phyloP scores from a whole-genome alignment of 441 rosid genomes.

The Pelargonium cotyledonis region DNA sequence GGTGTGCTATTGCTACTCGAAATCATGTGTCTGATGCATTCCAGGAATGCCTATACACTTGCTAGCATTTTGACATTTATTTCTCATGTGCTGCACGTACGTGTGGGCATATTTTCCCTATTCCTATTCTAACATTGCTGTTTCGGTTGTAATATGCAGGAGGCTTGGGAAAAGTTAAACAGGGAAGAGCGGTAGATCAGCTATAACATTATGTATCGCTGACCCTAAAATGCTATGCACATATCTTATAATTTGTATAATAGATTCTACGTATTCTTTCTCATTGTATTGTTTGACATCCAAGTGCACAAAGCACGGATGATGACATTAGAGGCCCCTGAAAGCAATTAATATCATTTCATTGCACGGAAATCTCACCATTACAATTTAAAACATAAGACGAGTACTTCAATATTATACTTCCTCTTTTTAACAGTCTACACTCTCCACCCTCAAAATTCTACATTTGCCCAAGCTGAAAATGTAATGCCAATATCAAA shows the following conservation, averaged over 20 bases:
- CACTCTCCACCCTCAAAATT: not conserved
- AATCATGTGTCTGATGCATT: too few species aligned
- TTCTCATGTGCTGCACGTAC: not conserved
- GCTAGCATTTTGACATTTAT: not conserved
- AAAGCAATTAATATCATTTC: too few species aligned
- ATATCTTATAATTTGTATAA: not conserved
- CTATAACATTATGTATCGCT: not conserved
- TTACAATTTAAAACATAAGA: too few species aligned
- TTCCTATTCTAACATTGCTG: too few species aligned
- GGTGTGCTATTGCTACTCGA: conserved; percentile 30
- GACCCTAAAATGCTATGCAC: not conserved
- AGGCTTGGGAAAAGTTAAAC: conserved; percentile 85
- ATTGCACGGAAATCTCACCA: too few species aligned
- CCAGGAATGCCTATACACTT: too few species aligned
- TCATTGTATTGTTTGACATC: not conserved
- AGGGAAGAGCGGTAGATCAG: conserved; percentile 53
- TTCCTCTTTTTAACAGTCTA: too few species aligned
- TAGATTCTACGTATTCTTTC: not conserved
- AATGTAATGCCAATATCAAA: not conserved
- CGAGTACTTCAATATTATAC: too few species aligned
- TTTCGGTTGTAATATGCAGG: conserved; percentile 35
- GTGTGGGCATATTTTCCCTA: too few species aligned
- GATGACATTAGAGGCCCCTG: not conserved
- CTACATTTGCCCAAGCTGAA: not conserved
- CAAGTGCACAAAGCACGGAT: not conserved